These are phyloP conservation scores for Heracleum sosnowskyi DNA, from an alignment of 129 eudicot species.

Conservation along the genomic window DNA sequence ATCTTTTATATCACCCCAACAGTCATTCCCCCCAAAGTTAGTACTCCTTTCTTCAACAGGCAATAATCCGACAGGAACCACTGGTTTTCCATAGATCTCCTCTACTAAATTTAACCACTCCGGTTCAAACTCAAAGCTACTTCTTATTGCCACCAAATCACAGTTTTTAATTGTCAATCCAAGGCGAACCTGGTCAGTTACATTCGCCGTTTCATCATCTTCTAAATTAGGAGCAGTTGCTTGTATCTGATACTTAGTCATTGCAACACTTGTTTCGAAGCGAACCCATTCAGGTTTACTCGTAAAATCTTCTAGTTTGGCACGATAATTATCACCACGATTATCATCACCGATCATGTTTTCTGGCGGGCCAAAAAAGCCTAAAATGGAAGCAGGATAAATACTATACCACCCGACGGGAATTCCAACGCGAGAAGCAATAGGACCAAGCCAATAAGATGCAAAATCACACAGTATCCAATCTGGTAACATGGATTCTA, in stretches of 20 bases:
- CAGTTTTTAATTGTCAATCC: background rate
- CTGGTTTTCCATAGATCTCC: conserved; percentile 10
- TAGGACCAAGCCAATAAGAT: conserved; percentile 5
- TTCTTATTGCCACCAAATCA: conserved; percentile 1
- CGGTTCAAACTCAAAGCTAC: conserved; percentile 12
- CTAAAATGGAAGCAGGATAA: background rate
- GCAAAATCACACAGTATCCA: conserved; percentile 16
- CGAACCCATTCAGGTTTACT: conserved; percentile 13
- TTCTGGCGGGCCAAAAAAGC: background rate
- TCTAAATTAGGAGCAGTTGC: background rate
- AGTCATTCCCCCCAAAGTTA: background rate
- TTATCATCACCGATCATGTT: background rate
- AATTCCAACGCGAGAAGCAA: background rate
- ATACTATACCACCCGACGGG: background rate
- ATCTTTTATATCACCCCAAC: background rate
- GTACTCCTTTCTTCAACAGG: background rate
- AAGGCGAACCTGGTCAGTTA: background rate
- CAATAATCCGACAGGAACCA: conserved; percentile 12
- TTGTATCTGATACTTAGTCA: background rate
- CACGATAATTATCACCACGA: background rate
- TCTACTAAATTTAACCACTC: conserved; percentile 10
- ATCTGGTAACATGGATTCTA: conserved; percentile 15
- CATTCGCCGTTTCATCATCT: background rate
- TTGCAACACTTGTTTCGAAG: background rate
- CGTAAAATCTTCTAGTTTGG: background rate